Evolutionary conservation across 257 asterid species (phyloP), one percentile per base, ranked within the genome.

Genomic region (Nicotiana undulata): DNA sequence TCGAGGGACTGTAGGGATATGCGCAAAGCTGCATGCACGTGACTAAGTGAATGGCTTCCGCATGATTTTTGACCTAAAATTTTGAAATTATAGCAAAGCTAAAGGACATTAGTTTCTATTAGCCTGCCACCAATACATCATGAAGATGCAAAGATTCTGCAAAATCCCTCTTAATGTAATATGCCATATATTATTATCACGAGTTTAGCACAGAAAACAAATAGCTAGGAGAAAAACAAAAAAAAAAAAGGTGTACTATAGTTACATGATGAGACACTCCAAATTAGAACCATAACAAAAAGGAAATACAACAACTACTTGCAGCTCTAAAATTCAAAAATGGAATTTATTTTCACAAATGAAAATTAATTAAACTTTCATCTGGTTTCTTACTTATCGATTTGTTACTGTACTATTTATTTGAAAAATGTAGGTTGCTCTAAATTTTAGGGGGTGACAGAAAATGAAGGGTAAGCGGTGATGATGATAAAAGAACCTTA

Each of bases 11-110:
- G 20, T 70, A 44, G 15, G 77, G 77, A 70, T 53, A 16, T 53
- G 46, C 46, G 17, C 1, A 53, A 16, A 53, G 49, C 22, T 12
- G 77, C 77, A 70, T 44, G 60, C 77, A 70, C 59, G 77, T 70
- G 77, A 70, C 59, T 56, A 70, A 44, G 76, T 70, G 77, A 70
- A 22, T 17, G 77, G 59, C 37, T 70, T 40, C 20, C 24, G 77
- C 77, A 70, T 44, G 77, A 70, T 20, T 29, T 0, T 29, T 70
- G 77, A 70, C 20, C 77, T 44, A 70, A 68, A 16, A 40, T 40
- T 37, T 68, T 40, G 34, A 68, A 10, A 40, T n/a, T 37, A 68
- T 40, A 40, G 6, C n/a, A 40, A 63, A 40, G 55, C 77, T 67
- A 44, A 70, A 70, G 3, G n/a, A 44, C 59, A 70, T 70, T 44